Evolutionary conservation across 2,329 filamentous ascomycete species (phyloP).

Genomic region (Trichoderma koningii): DNA sequence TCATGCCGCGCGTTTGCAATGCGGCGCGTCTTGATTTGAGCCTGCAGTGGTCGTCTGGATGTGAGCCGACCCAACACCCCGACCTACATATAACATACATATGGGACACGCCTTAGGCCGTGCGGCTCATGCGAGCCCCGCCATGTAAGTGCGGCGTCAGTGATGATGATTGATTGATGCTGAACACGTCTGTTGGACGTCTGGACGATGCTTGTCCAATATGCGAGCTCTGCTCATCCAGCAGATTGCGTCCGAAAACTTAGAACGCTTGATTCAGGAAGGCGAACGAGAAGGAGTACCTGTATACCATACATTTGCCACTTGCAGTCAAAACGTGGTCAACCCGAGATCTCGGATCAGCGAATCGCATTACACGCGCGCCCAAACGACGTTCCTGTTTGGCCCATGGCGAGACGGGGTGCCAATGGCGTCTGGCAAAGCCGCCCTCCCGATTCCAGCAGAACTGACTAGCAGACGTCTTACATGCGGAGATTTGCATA

Average conservation of each 20-base stretch:
- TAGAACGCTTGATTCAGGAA: not conserved
- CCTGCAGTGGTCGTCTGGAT: not conserved
- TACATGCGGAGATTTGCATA: not conserved
- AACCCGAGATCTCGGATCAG: constrained; percentile 14
- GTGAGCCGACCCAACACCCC: not conserved
- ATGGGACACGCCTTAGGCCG: not conserved
- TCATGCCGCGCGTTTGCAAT: constrained; percentile 4
- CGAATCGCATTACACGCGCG: constrained; percentile 1
- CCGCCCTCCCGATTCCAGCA: not conserved
- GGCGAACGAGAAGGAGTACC: not conserved
- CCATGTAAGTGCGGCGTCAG: not conserved
- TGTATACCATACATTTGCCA: too few species aligned
- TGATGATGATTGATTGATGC: not conserved
- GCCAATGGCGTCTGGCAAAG: constrained; percentile 7
- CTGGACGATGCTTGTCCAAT: not conserved
- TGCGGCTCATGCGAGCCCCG: constrained; percentile 14
- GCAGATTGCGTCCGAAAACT: not conserved
- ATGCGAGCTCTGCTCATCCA: not conserved
- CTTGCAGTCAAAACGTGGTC: not conserved
- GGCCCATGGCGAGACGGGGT: not conserved
- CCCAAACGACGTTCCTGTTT: not conserved
- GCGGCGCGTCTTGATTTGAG: constrained; percentile 14
- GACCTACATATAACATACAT: constrained; percentile 16
- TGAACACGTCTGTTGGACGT: constrained; percentile 2
- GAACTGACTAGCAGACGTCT: not conserved